These are phyloP conservation scores for Umbelopsis sp. DNA, from an alignment of 371 early-diverging fungal species.

Conservation along the genomic window DNA sequence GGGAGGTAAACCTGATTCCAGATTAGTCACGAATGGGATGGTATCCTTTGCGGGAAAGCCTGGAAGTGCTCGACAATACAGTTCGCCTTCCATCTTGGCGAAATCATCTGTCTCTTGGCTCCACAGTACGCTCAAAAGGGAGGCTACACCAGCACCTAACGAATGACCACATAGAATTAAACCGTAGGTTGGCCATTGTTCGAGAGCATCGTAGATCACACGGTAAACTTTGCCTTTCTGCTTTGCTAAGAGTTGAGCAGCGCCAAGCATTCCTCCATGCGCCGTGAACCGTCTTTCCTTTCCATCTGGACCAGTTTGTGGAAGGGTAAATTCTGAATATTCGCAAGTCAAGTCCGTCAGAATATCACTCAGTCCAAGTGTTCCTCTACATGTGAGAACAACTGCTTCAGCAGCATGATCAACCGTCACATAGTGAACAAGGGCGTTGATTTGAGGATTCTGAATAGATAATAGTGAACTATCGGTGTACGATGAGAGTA, in stretches of 20 bases:
- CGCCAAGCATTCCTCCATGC: constrained; percentile 81
- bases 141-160: constrained; percentile 80
- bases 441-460: constrained; percentile 68
- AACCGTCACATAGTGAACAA: constrained; percentile 84
- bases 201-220: constrained; percentile 66
- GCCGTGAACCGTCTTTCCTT: constrained; percentile 51
- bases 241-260: constrained; percentile 68
- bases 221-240: constrained; percentile 68
- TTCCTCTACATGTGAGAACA: constrained; percentile 89
- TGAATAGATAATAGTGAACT: constrained; percentile 33
- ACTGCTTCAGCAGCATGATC: constrained; percentile 78
- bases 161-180: constrained; percentile 83
- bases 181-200: constrained; percentile 70
- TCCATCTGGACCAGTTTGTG: constrained; percentile 26
- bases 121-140: constrained; percentile 75
- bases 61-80: not conserved
- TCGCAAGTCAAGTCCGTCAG: constrained; percentile 87
- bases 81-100: constrained; percentile 25
- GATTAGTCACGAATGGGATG: constrained; percentile 67
- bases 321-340: constrained; percentile 68
- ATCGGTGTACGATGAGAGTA: constrained; percentile 67
- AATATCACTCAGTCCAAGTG: constrained; percentile 85
- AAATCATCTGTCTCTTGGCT: constrained; percentile 47
- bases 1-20: constrained; percentile 65
- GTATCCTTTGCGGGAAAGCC: constrained; percentile 32